A percentile compares a stretch with the other conserved stretches of the same genome.
phyloP scores from a whole-genome alignment of 352 stramenopile genomes.

The Globisporangium acanthophoron region DNA sequence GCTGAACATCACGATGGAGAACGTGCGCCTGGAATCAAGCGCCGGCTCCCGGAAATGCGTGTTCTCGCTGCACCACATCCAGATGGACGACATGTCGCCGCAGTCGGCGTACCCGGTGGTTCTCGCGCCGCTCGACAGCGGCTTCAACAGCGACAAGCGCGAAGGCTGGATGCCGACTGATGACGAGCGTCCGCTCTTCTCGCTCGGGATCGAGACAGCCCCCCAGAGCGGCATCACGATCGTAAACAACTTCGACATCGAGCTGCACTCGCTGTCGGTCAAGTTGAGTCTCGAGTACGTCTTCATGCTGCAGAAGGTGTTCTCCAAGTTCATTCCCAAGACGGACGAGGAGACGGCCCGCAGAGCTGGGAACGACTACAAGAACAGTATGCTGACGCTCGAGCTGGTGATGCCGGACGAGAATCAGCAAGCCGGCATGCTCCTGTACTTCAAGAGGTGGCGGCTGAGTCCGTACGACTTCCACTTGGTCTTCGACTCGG shows the following conservation, averaged over 20 bases:
- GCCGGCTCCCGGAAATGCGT: slow-evolving; percentile 38
- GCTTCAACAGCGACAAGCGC: slow-evolving; percentile 84
- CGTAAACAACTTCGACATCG: slow-evolving; percentile 74
- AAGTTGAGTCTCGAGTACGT: slow-evolving; percentile 84
- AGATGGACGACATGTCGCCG: slow-evolving; percentile 84
- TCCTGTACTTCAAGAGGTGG: slow-evolving; percentile 86
- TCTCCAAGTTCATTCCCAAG: slow-evolving; percentile 68
- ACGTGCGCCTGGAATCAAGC: slow-evolving; percentile 55
- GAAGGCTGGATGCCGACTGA: slow-evolving; percentile 80
- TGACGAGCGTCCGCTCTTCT: slow-evolving; percentile 71
- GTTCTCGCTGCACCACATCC: slow-evolving; percentile 75
- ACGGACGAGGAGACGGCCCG: slow-evolving; percentile 62
- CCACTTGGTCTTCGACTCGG: slow-evolving; percentile 80
- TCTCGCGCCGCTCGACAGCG: slow-evolving; percentile 72
- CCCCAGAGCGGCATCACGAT: slow-evolving; percentile 65
- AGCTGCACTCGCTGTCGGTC: slow-evolving; percentile 59
- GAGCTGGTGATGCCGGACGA: slow-evolving; percentile 51
- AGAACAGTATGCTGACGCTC: slow-evolving; percentile 45
- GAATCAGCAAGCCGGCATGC: slow-evolving; percentile 34
- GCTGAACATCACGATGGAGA: slow-evolving; percentile 86
- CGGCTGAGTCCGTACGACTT: slow-evolving; percentile 64
- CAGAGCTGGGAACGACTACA: slow-evolving; percentile 58
- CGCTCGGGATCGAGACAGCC: slow-evolving; percentile 54
- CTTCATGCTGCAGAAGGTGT: slow-evolving; percentile 56
- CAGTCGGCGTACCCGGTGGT: slow-evolving; percentile 70